phyloP scores from a whole-genome alignment of 805 yeast species.

The Teunomyces kruisii region DNA sequence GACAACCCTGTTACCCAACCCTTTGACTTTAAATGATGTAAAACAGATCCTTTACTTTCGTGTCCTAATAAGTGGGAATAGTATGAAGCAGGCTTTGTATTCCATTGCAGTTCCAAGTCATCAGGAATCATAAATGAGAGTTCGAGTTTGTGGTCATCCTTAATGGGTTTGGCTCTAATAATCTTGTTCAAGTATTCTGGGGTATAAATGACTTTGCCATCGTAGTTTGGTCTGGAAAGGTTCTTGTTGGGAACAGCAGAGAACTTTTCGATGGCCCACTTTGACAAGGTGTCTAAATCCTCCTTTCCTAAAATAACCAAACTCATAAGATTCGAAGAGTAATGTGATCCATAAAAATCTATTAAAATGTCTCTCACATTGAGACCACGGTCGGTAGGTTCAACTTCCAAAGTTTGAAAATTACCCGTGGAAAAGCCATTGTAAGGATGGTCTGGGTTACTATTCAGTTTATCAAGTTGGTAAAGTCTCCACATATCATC shows the following conservation, averaged over 20 bases:
- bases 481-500: conserved; percentile 85
- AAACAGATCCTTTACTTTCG: conserved; percentile 84
- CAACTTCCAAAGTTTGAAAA: conserved; percentile 64
- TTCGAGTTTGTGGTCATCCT: conserved; percentile 69
- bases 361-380: conserved; percentile 82
- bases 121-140: conserved; percentile 76
- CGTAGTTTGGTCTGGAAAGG: conserved; percentile 45
- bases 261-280: conserved; percentile 70
- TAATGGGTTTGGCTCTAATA: conserved; percentile 75
- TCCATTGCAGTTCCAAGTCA: conserved; percentile 59
- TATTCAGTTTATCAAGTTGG: conserved; percentile 74
- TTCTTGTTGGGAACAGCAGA: conserved; percentile 56
- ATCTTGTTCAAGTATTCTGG: conserved; percentile 50
- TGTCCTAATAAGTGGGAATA: conserved; percentile 86
- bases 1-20: conserved; percentile 82
- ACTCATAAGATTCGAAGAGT: conserved; percentile 88
- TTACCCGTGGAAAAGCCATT: conserved; percentile 92
- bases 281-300: conserved; percentile 64
- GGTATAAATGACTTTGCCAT: conserved; percentile 47
- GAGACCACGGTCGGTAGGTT: conserved; percentile 57
- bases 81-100: conserved; percentile 67
- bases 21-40: conserved; percentile 60
- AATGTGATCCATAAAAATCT: conserved; percentile 67
- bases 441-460: conserved; percentile 79
- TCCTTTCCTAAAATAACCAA: conserved; percentile 84